phyloP scores from a whole-genome alignment of 805 yeast species.

The Candida gorgasii region DNA sequence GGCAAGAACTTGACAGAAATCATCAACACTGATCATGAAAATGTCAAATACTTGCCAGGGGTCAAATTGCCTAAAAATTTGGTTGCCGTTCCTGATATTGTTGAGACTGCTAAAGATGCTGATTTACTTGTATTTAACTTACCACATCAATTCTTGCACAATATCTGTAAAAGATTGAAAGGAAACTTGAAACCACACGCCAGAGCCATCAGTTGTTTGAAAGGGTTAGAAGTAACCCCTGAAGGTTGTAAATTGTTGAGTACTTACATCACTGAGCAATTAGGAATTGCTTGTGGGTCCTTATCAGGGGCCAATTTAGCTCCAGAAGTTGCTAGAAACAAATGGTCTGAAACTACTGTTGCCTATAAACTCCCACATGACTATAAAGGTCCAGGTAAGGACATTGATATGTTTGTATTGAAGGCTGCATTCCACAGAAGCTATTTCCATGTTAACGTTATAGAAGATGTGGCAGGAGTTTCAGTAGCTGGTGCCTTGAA shows the following conservation, averaged over 20 bases:
- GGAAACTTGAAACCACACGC: slow-evolving; percentile 39
- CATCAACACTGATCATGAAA: slow-evolving; percentile 44
- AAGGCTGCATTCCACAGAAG: slow-evolving; percentile 47
- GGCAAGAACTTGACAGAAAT: slow-evolving; percentile 45
- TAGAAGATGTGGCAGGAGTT: slow-evolving; percentile 47
- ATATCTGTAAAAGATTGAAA: slow-evolving; percentile 38
- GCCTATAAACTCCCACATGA: slow-evolving; percentile 42
- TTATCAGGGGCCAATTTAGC: slow-evolving; percentile 52
- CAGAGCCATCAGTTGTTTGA: slow-evolving; percentile 47
- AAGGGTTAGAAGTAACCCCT: slow-evolving; percentile 46
- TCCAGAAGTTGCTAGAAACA: slow-evolving; percentile 46
- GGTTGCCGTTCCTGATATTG: slow-evolving; percentile 41
- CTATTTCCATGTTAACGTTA: slow-evolving; percentile 47
- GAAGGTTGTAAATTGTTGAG: slow-evolving; percentile 46
- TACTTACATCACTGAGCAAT: slow-evolving; percentile 42
- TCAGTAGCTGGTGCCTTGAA: slow-evolving; percentile 50
- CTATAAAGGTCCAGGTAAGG: slow-evolving; percentile 42
- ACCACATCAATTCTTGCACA: slow-evolving; percentile 47
- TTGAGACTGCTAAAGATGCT: slow-evolving; percentile 39
- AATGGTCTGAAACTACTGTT: slow-evolving; percentile 49
- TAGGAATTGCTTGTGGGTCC: slow-evolving; percentile 47
- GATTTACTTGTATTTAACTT: slow-evolving; percentile 46
- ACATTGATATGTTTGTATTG: slow-evolving; percentile 40
- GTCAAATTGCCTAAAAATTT: slow-evolving; percentile 43
- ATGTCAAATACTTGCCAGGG: slow-evolving; percentile 46